Conservation (phyloP, 2,329 filamentous ascomycete species). For the Fusarium agapanthi region DNA sequence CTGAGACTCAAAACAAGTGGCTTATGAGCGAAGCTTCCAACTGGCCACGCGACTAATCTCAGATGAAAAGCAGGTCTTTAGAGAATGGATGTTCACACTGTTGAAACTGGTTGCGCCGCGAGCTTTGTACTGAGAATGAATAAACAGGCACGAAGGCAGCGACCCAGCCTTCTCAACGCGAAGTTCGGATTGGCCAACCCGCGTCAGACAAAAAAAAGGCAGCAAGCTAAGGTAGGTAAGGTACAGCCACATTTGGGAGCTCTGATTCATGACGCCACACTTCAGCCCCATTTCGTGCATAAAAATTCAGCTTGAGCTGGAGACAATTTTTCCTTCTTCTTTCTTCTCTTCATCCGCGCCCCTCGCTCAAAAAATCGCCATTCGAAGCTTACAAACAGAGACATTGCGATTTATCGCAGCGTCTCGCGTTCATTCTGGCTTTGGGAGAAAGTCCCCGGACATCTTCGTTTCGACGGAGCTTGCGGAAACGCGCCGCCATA, state of each 20-base stretch:
- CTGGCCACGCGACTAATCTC: background rate
- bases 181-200: conserved; percentile 40
- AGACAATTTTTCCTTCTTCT: conserved; percentile 29
- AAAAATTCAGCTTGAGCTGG: conserved; percentile 36
- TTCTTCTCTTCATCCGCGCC: conserved; percentile 60
- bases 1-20: background rate
- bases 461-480: conserved; percentile 55
- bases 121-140: conserved; percentile 34
- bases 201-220: conserved; percentile 29
- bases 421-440: conserved; percentile 62
- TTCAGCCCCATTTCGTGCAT: conserved; percentile 37
- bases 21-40: background rate
- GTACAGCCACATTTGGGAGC: conserved; percentile 24
- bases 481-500: conserved; percentile 99
- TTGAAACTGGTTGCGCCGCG: conserved; percentile 20
- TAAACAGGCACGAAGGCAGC: conserved; percentile 44
- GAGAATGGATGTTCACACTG: background rate
- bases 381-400: conserved; percentile 98
- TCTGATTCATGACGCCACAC: conserved; percentile 26
- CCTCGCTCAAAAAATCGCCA: conserved; percentile 99
- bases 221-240: background rate
- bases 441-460: conserved; percentile 99
- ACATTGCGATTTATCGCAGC: conserved; percentile 45
- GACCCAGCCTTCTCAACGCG: conserved; percentile 40
- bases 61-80: background rate